These are phyloP conservation scores for Leucoagaricus sp. DNA, from an alignment of 1,284 basidiomycete species.

Conservation along the genomic window DNA sequence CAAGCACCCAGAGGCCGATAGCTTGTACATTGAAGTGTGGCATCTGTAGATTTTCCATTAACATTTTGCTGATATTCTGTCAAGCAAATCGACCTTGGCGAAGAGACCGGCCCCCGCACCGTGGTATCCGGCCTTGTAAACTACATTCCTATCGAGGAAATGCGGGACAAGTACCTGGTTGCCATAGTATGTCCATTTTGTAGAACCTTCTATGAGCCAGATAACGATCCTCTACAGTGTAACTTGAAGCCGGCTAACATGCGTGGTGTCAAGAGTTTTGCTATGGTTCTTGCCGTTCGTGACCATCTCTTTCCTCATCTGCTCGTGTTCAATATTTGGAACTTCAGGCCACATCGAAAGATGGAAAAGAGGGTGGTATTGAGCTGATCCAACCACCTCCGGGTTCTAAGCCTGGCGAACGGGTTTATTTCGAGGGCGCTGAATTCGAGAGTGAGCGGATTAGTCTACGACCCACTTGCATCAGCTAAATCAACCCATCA, in stretches of 20 bases:
- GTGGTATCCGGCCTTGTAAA: slow-evolving; percentile 95
- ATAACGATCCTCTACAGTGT: slow-evolving; percentile 50
- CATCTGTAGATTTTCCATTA: neutral
- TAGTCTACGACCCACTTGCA: neutral
- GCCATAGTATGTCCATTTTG: slow-evolving; percentile 65
- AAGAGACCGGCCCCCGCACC: slow-evolving; percentile 89
- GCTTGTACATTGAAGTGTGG: slow-evolving; percentile 83
- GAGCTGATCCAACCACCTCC: slow-evolving; percentile 88
- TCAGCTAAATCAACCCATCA: slow-evolving; percentile 6
- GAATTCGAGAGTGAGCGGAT: slow-evolving; percentile 71
- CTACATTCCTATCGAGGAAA: slow-evolving; percentile 92
- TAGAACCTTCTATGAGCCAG: neutral
- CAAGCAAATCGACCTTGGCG: slow-evolving; percentile 93
- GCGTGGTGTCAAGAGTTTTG: slow-evolving; percentile 95
- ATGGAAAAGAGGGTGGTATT: slow-evolving; percentile 89
- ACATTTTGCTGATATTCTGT: slow-evolving; percentile 10
- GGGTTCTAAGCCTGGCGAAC: slow-evolving; percentile 87
- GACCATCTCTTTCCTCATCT: neutral
- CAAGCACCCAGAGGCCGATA: slow-evolving; percentile 94
- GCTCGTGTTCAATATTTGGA: neutral
- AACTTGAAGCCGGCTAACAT: slow-evolving; percentile 95
- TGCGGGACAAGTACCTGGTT: slow-evolving; percentile 84
- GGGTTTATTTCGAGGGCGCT: slow-evolving; percentile 90
- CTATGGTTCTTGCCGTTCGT: slow-evolving; percentile 91
- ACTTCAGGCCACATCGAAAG: slow-evolving; percentile 79